Evolutionary conservation across 2,329 filamentous ascomycete species (phyloP).

Genomic region (Diaporthe sp.): DNA sequence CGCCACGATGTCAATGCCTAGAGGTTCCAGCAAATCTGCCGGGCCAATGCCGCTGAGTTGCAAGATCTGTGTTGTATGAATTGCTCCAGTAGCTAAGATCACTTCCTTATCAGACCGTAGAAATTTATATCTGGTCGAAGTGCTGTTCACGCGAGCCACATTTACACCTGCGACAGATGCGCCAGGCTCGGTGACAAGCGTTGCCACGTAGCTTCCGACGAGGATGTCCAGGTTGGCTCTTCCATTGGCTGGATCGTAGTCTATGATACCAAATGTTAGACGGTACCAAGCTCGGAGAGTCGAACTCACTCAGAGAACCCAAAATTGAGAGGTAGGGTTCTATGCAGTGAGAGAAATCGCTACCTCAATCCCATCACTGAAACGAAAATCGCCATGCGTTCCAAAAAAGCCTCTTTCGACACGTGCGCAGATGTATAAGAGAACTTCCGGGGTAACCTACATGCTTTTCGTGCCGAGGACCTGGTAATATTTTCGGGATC

Average conservation of each 20-base stretch:
- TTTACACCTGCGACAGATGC: neutral
- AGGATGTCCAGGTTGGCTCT: constrained; percentile 6
- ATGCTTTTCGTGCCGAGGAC: constrained; percentile 3
- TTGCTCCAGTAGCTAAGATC: constrained; percentile 54
- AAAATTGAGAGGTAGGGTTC: too few relatives aligned
- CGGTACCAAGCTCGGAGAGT: neutral
- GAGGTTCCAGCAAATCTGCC: constrained; percentile 51
- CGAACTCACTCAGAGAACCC: too few relatives aligned
- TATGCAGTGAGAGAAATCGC: neutral
- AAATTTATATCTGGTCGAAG: neutral
- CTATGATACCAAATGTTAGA: neutral
- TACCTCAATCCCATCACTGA: neutral
- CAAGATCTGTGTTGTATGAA: constrained; percentile 51
- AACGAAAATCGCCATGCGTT: neutral
- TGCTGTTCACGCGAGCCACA: constrained; percentile 8
- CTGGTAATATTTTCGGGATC: constrained; percentile 12
- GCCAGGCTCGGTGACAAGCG: neutral
- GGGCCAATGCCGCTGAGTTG: constrained; percentile 52
- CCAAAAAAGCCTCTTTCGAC: fast-evolving
- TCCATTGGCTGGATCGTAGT: constrained; percentile 5
- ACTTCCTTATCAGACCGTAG: constrained; percentile 48
- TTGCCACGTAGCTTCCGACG: constrained; percentile 2
- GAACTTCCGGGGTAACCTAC: neutral
- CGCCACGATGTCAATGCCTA: constrained; percentile 52
- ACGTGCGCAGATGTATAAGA: neutral